These are phyloP conservation scores for Neonectria punicea DNA, from an alignment of 2,329 filamentous ascomycete species.

Conservation along the genomic window DNA sequence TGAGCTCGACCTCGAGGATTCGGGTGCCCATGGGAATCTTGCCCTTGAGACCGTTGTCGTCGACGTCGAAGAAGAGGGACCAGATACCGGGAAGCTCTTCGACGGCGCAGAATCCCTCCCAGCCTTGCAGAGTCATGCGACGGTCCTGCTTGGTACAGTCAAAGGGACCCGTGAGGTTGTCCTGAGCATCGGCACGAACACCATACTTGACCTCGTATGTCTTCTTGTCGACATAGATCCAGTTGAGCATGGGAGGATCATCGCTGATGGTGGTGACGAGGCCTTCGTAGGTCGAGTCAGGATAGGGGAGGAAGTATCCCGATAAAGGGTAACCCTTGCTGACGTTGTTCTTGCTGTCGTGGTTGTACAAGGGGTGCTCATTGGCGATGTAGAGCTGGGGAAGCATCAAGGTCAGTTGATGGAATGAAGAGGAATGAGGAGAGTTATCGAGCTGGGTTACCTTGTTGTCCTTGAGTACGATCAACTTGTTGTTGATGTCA, in stretches of 20 bases:
- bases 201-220: conserved; percentile 60
- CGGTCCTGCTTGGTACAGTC: conserved; percentile 64
- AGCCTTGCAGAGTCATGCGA: conserved; percentile 59
- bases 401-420: neutral
- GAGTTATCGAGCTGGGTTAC: conserved; percentile 35
- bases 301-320: conserved; percentile 68
- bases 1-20: conserved; percentile 66
- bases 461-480: conserved; percentile 57
- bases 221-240: conserved; percentile 59
- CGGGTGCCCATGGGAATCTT: conserved; percentile 60
- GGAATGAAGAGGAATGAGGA: neutral
- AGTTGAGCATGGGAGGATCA: conserved; percentile 61
- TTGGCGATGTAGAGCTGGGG: conserved; percentile 44
- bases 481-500: conserved; percentile 55
- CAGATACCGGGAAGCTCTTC: conserved; percentile 54
- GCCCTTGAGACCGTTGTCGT: conserved; percentile 55
- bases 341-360: conserved; percentile 51
- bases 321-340: conserved; percentile 64
- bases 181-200: conserved; percentile 54
- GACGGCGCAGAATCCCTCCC: conserved; percentile 62
- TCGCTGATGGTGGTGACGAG: conserved; percentile 61
- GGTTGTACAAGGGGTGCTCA: conserved; percentile 41
- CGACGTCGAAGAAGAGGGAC: conserved; percentile 60
- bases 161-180: conserved; percentile 58
- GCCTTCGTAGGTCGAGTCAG: conserved; percentile 59